phyloP scores from a whole-genome alignment of 2,329 filamentous ascomycete species.

The Botrytis fragariae region DNA sequence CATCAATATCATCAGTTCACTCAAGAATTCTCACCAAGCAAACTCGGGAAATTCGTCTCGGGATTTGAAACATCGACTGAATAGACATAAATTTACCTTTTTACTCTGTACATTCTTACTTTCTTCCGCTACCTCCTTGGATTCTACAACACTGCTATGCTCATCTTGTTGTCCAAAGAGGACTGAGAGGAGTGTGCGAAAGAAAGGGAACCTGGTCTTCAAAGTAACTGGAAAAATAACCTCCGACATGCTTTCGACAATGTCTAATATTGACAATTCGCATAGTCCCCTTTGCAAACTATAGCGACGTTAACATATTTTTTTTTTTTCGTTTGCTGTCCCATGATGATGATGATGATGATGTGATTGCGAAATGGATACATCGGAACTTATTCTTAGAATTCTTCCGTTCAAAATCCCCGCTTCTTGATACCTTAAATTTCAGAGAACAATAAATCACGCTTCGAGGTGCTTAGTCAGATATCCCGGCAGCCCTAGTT shows the following conservation, averaged over 20 bases:
- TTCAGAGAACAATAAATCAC: neutral
- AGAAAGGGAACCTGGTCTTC: neutral
- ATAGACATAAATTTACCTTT: neutral
- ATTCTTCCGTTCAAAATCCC: neutral
- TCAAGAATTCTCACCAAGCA: neutral
- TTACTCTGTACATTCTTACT: neutral
- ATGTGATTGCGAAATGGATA: neutral
- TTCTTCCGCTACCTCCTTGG: neutral
- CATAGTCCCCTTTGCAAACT: neutral
- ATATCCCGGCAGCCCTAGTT: constrained; percentile 12
- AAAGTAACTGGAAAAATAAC: neutral
- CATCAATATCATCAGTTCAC: neutral
- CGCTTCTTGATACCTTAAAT: neutral
- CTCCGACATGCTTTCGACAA: neutral
- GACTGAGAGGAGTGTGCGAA: neutral
- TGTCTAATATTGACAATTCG: neutral
- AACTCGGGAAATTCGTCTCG: neutral
- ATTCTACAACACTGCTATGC: neutral
- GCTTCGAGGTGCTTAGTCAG: constrained; percentile 2
- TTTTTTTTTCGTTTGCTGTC: neutral
- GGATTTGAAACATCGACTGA: neutral
- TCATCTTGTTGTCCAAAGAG: neutral
- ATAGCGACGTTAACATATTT: neutral
- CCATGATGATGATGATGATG: neutral
- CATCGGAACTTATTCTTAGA: constrained; percentile 2